Evolutionary conservation across 75 land plant species (phyloP), one percentile per base, ranked within the genome.

Genomic region (Chamaecyparis obtusa): DNA sequence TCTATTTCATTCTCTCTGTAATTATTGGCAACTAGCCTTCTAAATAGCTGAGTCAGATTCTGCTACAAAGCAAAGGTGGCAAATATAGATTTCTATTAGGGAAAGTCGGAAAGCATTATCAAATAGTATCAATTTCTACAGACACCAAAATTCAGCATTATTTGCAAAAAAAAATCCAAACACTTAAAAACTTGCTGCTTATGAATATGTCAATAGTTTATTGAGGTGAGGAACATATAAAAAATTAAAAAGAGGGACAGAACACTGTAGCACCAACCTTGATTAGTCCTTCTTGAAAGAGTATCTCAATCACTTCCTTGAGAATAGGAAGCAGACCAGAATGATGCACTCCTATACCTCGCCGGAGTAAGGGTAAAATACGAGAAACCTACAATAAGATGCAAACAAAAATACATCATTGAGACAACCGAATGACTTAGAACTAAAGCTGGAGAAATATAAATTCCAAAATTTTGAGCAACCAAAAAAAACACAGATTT

Each of bases 301-400:
- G 90, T 74, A 98, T 98, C 91, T 98, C 99, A 71, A 98, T 97
- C 41, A 98, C 99, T 93, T 98, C 99, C 87, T 98, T 98, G 41
- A 98, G 87, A 74, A 98, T 97, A 33, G 99, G 99, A 83, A 98
- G 95, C 87, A 98, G 92, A 55, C 99, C 99, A 88, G 99, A 98
- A 91, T 98, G 99, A 89, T 98, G 99, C 56, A 98, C 99, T 24
- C 99, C 99, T 82, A 98, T 98, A 37, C 99, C 99, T 49, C 97
- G 97, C 84, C 94, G 95, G 80, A 98, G 87, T 30, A 94, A 89
- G 1, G 99, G 99, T 64, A 98, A 88, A 87, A 96, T 92, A 86
- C 94, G 94, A 69, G 95, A 90, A 85, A 98, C 99, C 99, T 98
- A 91, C 64, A 84, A 54, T 33, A 48, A 39, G 13, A 87, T 46